Percentiles rank a stretch among this genome's conserved stretches.
These are phyloP conservation scores for Lippia alba DNA, from an alignment of 305 asterid species.

Conservation along the genomic window DNA sequence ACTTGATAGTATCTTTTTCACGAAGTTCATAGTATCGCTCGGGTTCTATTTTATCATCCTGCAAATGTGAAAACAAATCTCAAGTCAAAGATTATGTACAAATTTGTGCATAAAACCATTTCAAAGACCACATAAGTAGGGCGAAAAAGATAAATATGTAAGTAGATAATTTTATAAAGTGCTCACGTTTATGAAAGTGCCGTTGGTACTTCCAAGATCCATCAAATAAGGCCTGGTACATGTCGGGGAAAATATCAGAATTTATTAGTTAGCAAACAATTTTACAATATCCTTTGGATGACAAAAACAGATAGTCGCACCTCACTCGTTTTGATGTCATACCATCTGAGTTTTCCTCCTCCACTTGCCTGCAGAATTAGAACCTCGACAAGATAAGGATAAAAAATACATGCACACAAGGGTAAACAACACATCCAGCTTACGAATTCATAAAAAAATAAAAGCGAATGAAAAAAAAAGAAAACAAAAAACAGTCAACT, in stretches of 20 bases:
- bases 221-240: conserved; percentile 80
- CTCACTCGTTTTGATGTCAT: conserved; percentile 68
- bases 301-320: conserved; percentile 46
- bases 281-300: conserved; percentile 5
- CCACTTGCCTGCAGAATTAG: conserved; percentile 62
- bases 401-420: conserved; percentile 5
- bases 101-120: conserved; percentile 17
- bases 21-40: conserved; percentile 84
- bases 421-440: conserved; percentile 16
- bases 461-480: too few species aligned
- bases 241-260: conserved; percentile 29
- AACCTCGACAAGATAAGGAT: conserved; percentile 5
- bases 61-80: conserved; percentile 35
- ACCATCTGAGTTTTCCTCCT: conserved; percentile 85
- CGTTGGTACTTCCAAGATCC: conserved; percentile 99
- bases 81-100: conserved; percentile 9
- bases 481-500: too few species aligned
- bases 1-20: conserved; percentile 89
- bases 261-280: conserved; percentile 23
- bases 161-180: conserved; percentile 6
- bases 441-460: too few species aligned
- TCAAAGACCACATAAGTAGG: conserved; percentile 15
- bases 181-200: conserved; percentile 88
- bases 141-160: background rate
- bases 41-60: conserved; percentile 78